These are phyloP conservation scores for Pythium phragmiticola DNA, from an alignment of 352 stramenopile species.

Conservation along the genomic window DNA sequence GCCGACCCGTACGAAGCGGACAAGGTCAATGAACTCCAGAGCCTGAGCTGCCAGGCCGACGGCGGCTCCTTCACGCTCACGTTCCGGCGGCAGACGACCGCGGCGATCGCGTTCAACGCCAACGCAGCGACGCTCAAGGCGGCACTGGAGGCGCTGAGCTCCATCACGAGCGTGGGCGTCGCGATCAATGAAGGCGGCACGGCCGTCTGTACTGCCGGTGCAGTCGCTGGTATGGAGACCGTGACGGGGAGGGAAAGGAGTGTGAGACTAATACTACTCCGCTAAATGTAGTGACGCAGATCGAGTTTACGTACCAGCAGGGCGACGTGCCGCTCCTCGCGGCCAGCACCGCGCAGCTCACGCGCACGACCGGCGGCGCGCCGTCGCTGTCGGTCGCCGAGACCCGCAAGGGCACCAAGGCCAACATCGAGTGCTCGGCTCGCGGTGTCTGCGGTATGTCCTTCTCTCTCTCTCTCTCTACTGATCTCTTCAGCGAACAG, in stretches of 20 bases:
- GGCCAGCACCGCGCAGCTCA: conserved; percentile 37
- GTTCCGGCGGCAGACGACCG: conserved; percentile 65
- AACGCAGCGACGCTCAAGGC: conserved; percentile 37
- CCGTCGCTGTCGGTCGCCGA: conserved; percentile 30
- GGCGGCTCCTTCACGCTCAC: conserved; percentile 64
- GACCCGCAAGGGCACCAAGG: conserved; percentile 62
- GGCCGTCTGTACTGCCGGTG: conserved; percentile 36
- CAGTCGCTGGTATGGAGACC: conserved; percentile 36
- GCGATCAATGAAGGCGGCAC: conserved; percentile 38
- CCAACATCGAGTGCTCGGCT: conserved; percentile 72
- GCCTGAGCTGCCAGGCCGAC: conserved; percentile 48
- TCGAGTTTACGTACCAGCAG: conserved; percentile 73
- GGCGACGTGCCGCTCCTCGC: conserved; percentile 54
- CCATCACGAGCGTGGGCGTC: conserved; percentile 52
- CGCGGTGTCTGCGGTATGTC: conserved; percentile 69
- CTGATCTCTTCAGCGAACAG: neutral
- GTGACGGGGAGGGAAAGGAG: neutral
- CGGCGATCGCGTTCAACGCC: conserved; percentile 51
- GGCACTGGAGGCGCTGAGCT: conserved; percentile 53
- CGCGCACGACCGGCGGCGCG: conserved; percentile 28
- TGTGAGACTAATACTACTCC: neutral
- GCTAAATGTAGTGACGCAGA: conserved; percentile 37
- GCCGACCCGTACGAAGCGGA: conserved; percentile 78
- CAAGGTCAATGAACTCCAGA: conserved; percentile 74
- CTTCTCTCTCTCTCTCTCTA: neutral